These are phyloP conservation scores for Jamesozyma gamospora DNA, from an alignment of 805 yeast species.

Conservation along the genomic window DNA sequence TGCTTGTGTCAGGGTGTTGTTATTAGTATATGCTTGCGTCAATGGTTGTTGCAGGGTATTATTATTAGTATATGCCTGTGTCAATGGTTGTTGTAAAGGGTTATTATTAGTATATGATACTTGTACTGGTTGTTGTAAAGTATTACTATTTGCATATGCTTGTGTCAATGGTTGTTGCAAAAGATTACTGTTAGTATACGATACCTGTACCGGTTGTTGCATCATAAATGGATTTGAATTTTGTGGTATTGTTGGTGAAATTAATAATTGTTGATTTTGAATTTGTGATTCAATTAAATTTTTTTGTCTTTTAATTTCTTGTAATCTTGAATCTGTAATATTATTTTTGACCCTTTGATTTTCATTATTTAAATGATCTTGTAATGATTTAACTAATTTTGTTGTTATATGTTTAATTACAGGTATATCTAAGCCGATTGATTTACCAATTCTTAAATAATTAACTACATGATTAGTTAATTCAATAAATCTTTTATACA, in stretches of 20 bases:
- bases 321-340: conserved; percentile 26
- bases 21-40: no score
- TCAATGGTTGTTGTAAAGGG: not conserved
- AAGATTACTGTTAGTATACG: not conserved
- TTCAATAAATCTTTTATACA: conserved; percentile 76
- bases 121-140: conserved; percentile 1
- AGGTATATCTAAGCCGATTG: conserved; percentile 86
- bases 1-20: not conserved
- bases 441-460: conserved; percentile 82
- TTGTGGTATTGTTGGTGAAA: conserved; percentile 23
- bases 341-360: conserved; percentile 34
- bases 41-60: not conserved
- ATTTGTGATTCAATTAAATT: conserved; percentile 23
- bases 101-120: not conserved
- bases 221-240: conserved; percentile 18
- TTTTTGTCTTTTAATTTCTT: conserved; percentile 27
- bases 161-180: conserved; percentile 9
- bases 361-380: conserved; percentile 69
- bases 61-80: conserved; percentile 10
- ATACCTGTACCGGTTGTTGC: conserved; percentile 10
- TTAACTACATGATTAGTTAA: conserved; percentile 82
- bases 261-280: conserved; percentile 23
- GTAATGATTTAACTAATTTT: conserved; percentile 73
- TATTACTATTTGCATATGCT: conserved; percentile 18
- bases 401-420: conserved; percentile 96